phyloP scores from a whole-genome alignment of 2,329 filamentous ascomycete species.

The Chaetoscypha palmicola region DNA sequence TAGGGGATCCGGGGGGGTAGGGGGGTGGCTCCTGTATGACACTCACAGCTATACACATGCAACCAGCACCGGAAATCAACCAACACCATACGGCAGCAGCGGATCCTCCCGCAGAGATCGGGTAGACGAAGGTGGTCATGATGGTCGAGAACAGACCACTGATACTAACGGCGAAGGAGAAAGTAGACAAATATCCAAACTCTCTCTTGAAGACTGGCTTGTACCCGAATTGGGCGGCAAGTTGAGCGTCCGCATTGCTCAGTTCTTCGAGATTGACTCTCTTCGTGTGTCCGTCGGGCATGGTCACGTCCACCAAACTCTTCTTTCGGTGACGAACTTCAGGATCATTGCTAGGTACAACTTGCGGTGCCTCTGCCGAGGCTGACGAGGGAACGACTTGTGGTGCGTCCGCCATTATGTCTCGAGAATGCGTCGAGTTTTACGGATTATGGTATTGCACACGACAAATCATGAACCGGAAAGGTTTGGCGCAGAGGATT shows the following conservation, averaged over 20 bases:
- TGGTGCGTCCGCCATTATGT: conserved; percentile 6
- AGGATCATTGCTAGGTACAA: neutral
- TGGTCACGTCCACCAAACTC: conserved; percentile 18
- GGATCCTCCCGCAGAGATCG: conserved; percentile 45
- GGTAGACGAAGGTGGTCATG: conserved; percentile 48
- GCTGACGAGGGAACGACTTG: conserved; percentile 2
- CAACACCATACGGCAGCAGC: conserved; percentile 52
- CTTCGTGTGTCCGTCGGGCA: conserved; percentile 15
- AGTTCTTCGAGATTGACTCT: conserved; percentile 21
- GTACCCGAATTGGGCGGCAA: conserved; percentile 30
- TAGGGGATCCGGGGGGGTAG: no score
- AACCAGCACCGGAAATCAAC: conserved; percentile 49
- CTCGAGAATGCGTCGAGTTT: neutral
- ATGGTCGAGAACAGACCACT: conserved; percentile 49
- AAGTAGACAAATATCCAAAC: conserved; percentile 50
- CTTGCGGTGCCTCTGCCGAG: conserved; percentile 5
- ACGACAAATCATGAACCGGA: neutral
- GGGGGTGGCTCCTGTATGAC: neutral
- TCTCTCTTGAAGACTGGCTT: conserved; percentile 50
- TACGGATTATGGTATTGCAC: neutral
- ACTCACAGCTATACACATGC: conserved; percentile 44
- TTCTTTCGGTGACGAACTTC: conserved; percentile 16
- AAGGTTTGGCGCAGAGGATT: neutral
- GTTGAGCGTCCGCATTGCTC: conserved; percentile 27
- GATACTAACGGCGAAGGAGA: conserved; percentile 54